These are phyloP conservation scores for Cocos nucifera DNA, from an alignment of 176 grass and related monocot genomes.

Conservation along the genomic window DNA sequence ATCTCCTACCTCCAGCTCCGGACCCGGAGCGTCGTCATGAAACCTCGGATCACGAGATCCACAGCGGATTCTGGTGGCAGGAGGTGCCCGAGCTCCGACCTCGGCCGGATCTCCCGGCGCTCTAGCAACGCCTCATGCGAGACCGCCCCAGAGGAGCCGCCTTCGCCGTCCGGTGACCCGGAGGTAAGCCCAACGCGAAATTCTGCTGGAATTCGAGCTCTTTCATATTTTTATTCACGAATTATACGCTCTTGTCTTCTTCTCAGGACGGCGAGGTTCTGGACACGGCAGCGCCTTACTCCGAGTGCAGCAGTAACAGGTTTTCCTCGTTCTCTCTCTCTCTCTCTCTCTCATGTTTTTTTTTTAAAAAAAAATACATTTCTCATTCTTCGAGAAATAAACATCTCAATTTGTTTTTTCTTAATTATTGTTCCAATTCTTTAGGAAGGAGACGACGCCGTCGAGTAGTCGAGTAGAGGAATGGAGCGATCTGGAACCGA, in stretches of 20 bases:
- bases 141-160: neutral
- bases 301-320: neutral
- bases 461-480: neutral
- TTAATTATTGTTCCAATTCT: neutral
- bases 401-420: neutral
- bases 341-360: no score
- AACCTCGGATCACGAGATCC: neutral
- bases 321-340: neutral
- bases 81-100: neutral
- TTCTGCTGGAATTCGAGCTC: neutral
- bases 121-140: slow-evolving; percentile 8
- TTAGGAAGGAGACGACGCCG: neutral
- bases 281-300: neutral
- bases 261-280: neutral
- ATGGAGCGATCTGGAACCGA: neutral
- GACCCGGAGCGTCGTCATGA: neutral
- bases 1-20: neutral
- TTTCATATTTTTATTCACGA: neutral
- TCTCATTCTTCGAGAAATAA: no score
- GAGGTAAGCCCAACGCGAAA: neutral
- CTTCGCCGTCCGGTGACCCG: neutral
- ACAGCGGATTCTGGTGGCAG: neutral
- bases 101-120: slow-evolving; percentile 2
- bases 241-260: neutral
- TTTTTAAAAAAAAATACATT: neutral